A percentile compares a stretch with the other conserved stretches of the same genome.
These are phyloP conservation scores for Citrullus amarus DNA, from an alignment of 306 rosid species.

Conservation along the genomic window DNA sequence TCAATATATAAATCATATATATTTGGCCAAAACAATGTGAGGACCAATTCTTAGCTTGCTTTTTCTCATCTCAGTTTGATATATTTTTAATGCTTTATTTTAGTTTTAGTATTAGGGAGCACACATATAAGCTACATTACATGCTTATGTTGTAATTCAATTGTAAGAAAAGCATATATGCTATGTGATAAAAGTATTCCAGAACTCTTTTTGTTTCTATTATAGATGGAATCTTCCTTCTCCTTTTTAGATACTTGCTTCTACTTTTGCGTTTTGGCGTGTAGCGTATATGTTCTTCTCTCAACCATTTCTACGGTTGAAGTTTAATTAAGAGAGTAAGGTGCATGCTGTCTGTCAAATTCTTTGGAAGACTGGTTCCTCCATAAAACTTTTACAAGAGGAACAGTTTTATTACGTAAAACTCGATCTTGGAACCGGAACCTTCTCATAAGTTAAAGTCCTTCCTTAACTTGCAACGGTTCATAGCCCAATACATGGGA, in stretches of 20 bases:
- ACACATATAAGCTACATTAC: not conserved
- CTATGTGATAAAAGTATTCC: not conserved
- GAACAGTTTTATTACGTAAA: too few species aligned
- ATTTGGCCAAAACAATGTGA: not conserved
- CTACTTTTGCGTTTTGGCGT: not conserved
- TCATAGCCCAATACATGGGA: too few species aligned
- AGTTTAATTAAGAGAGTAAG: too few species aligned
- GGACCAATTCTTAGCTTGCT: not conserved
- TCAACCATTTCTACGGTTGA: too few species aligned
- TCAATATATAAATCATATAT: not conserved
- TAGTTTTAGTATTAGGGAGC: not conserved
- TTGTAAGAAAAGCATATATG: not conserved
- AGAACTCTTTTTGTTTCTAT: not conserved
- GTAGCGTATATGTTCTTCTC: not conserved
- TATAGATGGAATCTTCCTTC: not conserved
- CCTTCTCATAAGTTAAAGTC: too few species aligned
- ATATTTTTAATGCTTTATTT: not conserved
- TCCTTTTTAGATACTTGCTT: not conserved
- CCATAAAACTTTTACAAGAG: too few species aligned
- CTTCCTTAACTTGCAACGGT: too few species aligned
- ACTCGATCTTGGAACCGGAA: too few species aligned
- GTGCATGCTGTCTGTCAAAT: too few species aligned
- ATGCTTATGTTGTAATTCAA: not conserved
- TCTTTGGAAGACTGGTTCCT: too few species aligned
- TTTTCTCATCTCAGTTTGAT: not conserved